These are phyloP conservation scores for Hypoxylon subgilvum DNA, from an alignment of 495 filamentous ascomycete genomes.

Conservation along the genomic window DNA sequence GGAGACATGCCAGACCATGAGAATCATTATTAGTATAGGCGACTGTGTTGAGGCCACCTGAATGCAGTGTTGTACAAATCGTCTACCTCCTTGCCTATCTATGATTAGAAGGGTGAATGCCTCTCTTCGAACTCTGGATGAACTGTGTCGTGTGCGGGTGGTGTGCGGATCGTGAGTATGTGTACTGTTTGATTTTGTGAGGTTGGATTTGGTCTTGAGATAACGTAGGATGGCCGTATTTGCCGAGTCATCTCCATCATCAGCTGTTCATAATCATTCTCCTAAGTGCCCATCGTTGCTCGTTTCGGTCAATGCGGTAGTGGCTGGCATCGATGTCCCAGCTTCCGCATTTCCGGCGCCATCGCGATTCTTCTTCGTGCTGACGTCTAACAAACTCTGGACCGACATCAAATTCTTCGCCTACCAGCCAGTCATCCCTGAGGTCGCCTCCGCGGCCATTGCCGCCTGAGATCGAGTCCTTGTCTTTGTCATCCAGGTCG, in stretches of 20 bases:
- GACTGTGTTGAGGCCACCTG: constrained; percentile 1
- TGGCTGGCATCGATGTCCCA: constrained; percentile 64
- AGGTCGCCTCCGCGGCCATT: constrained; percentile 57
- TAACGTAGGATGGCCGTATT: neutral
- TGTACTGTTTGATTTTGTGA: neutral
- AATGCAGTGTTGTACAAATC: constrained; percentile 32
- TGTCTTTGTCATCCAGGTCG: constrained; percentile 59
- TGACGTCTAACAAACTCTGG: constrained; percentile 91
- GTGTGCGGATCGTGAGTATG: constrained; percentile 24
- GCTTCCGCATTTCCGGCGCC: constrained; percentile 79
- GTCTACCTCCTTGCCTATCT: neutral
- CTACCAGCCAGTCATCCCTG: constrained; percentile 80
- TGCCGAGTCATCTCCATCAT: neutral
- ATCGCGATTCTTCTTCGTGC: constrained; percentile 87
- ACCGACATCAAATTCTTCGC: constrained; percentile 96
- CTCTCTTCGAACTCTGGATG: constrained; percentile 22
- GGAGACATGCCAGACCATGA: constrained; percentile 13
- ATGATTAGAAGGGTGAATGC: constrained; percentile 33
- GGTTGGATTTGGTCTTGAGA: neutral
- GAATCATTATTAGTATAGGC: constrained; percentile 20
- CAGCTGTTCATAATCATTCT: constrained; percentile 49
- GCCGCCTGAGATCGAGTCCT: constrained; percentile 48
- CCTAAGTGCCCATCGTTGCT: constrained; percentile 58
- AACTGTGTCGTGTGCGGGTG: too few species aligned
- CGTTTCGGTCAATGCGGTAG: constrained; percentile 51